Evolutionary conservation across 371 early-diverging fungal genomes (phyloP).

Genomic region (Syncephalastrum racemosum): DNA sequence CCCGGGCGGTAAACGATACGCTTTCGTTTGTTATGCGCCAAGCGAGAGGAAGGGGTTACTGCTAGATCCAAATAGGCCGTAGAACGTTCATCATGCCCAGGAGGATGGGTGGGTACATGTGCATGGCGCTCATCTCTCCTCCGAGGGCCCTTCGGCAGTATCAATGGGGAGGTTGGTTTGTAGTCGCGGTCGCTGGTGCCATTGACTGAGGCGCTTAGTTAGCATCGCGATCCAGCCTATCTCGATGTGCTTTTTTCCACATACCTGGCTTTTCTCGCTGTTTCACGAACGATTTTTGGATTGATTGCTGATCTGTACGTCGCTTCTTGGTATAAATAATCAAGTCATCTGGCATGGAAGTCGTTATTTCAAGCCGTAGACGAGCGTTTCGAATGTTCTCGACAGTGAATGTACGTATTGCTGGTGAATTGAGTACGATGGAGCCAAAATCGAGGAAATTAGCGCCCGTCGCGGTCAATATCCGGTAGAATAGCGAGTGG

Average conservation of each 20-base stretch:
- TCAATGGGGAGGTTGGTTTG: not conserved
- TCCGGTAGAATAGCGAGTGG: slow-evolving; percentile 94
- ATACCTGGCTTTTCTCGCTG: slow-evolving; percentile 5
- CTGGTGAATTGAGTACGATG: slow-evolving; percentile 80
- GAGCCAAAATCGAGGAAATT: slow-evolving; percentile 95
- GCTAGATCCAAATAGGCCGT: slow-evolving; percentile 45
- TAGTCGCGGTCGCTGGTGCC: slow-evolving; percentile 1
- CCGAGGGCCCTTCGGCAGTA: slow-evolving; percentile 5
- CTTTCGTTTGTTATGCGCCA: not conserved
- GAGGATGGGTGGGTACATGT: not conserved
- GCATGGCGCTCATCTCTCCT: not conserved
- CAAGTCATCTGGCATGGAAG: slow-evolving; percentile 74
- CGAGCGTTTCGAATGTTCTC: slow-evolving; percentile 77
- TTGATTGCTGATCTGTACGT: slow-evolving; percentile 7
- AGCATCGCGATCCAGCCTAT: not conserved
- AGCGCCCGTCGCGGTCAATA: slow-evolving; percentile 84
- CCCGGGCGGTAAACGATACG: not conserved
- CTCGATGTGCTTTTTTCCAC: not conserved
- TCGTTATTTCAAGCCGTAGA: slow-evolving; percentile 59
- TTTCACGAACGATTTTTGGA: not conserved
- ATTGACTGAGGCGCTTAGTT: not conserved
- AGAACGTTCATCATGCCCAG: slow-evolving; percentile 9
- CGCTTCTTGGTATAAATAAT: slow-evolving; percentile 50
- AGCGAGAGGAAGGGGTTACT: slow-evolving; percentile 19
- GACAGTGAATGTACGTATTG: slow-evolving; percentile 78